Conservation (phyloP, 192 early-diverging fungal genomes). For the Coemansia sp. region DNA sequence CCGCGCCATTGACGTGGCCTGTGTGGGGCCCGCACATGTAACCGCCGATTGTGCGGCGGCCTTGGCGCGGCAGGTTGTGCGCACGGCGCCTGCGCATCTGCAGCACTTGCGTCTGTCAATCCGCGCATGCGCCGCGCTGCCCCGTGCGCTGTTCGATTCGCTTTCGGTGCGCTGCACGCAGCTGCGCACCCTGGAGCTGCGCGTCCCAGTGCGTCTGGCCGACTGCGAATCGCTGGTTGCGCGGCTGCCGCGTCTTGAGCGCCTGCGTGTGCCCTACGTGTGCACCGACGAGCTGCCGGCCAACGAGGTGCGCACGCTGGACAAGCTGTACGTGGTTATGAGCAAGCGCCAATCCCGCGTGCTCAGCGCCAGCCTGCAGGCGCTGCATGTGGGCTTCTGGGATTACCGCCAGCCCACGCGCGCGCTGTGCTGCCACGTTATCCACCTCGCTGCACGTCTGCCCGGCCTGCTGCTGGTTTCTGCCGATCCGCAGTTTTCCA, state of each 20-base stretch:
- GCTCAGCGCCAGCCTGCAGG: conserved; percentile 9
- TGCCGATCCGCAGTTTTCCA: conserved; percentile 3
- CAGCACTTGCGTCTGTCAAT: conserved; percentile 1
- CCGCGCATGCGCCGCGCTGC: not conserved
- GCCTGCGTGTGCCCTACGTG: conserved; percentile 5
- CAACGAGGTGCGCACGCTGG: not conserved
- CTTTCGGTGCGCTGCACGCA: not conserved
- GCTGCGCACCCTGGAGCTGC: conserved; percentile 9
- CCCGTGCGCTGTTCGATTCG: not conserved
- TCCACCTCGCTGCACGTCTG: not conserved
- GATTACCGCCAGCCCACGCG: conserved; percentile 10
- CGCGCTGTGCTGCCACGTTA: conserved; percentile 8
- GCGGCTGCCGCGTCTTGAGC: conserved; percentile 9
- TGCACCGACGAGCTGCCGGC: not conserved
- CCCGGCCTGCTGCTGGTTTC: conserved; percentile 1
- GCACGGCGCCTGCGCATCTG: not conserved
- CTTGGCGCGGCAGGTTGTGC: not conserved
- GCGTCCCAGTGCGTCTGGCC: conserved; percentile 2
- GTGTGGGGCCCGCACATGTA: not conserved
- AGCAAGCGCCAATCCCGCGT: too few species aligned
- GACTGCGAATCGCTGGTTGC: not conserved
- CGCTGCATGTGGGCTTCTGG: conserved; percentile 21
- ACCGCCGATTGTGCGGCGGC: not conserved
- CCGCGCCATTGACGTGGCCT: not conserved
- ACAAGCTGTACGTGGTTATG: conserved; percentile 2